A percentile compares a stretch with the other conserved stretches of the same genome.
These are phyloP conservation scores for Cladosporium sp. DNA, from an alignment of 2,329 filamentous ascomycete species.

Conservation along the genomic window DNA sequence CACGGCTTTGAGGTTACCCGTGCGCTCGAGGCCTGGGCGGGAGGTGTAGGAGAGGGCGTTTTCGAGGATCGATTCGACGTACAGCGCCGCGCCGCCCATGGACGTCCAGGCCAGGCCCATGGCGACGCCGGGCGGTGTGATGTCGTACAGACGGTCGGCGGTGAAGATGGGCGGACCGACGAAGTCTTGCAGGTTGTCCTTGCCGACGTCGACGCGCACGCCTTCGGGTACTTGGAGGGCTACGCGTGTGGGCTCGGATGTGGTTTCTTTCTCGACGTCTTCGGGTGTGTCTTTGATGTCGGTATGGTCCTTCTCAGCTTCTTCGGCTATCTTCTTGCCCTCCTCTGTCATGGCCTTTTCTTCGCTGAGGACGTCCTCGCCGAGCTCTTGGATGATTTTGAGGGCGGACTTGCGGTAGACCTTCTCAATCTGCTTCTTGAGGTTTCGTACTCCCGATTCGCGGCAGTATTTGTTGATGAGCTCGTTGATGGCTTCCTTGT, in stretches of 20 bases:
- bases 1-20: constrained; percentile 89
- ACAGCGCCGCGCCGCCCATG: constrained; percentile 93
- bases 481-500: constrained; percentile 85
- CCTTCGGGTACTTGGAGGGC: constrained; percentile 78
- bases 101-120: constrained; percentile 99
- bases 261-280: constrained; percentile 55
- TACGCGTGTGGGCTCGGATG: constrained; percentile 61
- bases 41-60: constrained; percentile 70
- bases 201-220: constrained; percentile 81
- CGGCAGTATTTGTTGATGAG: constrained; percentile 98
- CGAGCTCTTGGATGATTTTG: constrained; percentile 93
- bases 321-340: constrained; percentile 72
- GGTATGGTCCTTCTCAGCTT: constrained; percentile 61
- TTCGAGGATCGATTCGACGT: constrained; percentile 95
- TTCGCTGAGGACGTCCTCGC: constrained; percentile 77
- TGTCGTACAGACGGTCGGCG: constrained; percentile 90
- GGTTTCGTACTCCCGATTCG: constrained; percentile 91
- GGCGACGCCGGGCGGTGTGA: constrained; percentile 86
- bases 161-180: constrained; percentile 95
- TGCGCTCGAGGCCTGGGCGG: constrained; percentile 78
- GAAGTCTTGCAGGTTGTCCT: constrained; percentile 91
- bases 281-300: constrained; percentile 60
- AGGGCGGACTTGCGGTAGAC: constrained; percentile 95
- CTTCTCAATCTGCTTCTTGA: constrained; percentile 99
- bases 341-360: constrained; percentile 79